Conservation (phyloP, 805 yeast genomes). For the Hanseniaspora valbyensis region DNA sequence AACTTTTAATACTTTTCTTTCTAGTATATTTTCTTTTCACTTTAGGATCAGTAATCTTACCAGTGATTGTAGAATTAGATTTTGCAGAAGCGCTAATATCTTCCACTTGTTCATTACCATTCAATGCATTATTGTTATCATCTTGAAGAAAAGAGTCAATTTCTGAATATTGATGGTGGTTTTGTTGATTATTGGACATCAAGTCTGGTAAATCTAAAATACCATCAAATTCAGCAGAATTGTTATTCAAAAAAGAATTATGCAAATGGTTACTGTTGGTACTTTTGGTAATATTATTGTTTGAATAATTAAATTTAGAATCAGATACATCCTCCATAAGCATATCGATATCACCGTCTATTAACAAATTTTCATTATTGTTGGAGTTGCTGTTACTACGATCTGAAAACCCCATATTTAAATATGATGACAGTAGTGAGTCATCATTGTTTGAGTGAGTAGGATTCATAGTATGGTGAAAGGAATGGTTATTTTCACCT, state of each 20-base stretch:
- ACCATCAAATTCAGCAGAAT: background rate
- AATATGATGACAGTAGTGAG: background rate
- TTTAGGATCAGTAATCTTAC: background rate
- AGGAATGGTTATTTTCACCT: background rate
- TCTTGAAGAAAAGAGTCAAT: background rate
- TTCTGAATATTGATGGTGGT: background rate
- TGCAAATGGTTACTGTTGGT: background rate
- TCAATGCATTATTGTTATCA: background rate
- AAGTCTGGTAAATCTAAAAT: conserved; percentile 10
- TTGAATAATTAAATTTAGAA: too few species aligned
- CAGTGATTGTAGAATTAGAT: background rate
- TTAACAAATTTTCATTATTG: background rate
- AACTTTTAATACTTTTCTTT: background rate
- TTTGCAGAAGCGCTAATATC: background rate
- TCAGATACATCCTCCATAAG: conserved; percentile 1
- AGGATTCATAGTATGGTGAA: background rate
- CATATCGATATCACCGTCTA: conserved; percentile 7
- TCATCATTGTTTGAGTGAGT: background rate
- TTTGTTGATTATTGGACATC: background rate
- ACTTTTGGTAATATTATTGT: background rate
- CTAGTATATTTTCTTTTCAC: background rate
- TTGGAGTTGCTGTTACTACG: background rate
- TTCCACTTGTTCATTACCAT: background rate
- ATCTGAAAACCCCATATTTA: background rate
- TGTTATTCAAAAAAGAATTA: background rate